phyloP scores from a whole-genome alignment of 208 protist genomes.

The Trypanosomatidae sp. region DNA sequence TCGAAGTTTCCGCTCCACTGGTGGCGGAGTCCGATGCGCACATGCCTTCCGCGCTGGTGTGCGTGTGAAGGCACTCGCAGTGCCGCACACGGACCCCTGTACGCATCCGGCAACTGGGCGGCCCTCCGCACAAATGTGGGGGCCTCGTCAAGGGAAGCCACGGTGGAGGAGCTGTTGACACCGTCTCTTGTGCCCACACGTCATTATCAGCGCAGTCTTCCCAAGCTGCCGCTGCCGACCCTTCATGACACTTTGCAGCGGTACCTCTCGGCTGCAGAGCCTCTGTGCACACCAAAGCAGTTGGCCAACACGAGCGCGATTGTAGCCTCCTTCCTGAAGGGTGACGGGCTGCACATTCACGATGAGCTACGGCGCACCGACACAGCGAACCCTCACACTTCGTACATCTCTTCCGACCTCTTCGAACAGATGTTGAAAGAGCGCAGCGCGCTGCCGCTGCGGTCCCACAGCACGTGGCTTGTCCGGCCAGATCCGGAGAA shows the following conservation, averaged over 20 bases:
- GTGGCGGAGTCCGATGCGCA: constrained; percentile 3
- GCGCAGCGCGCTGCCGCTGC: constrained; percentile 66
- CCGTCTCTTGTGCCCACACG: constrained; percentile 58
- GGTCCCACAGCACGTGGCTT: constrained; percentile 53
- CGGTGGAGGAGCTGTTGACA: constrained; percentile 15
- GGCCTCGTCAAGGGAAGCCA: constrained; percentile 8
- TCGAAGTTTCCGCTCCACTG: neutral
- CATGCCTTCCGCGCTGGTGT: constrained; percentile 11
- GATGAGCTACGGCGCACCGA: constrained; percentile 73
- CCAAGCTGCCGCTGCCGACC: constrained; percentile 70
- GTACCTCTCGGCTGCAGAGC: constrained; percentile 55
- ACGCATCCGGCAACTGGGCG: constrained; percentile 34
- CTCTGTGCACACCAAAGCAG: constrained; percentile 56
- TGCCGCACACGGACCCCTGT: neutral
- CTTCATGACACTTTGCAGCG: constrained; percentile 47
- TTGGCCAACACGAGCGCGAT: constrained; percentile 36
- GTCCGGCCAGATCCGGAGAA: constrained; percentile 54
- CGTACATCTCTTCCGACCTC: constrained; percentile 82
- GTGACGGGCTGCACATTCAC: constrained; percentile 58
- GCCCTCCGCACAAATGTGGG: constrained; percentile 19
- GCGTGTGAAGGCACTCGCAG: neutral
- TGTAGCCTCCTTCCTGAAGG: constrained; percentile 48
- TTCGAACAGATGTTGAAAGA: constrained; percentile 65
- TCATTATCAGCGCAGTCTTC: constrained; percentile 84
- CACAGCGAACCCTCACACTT: constrained; percentile 84